Conservation (phyloP, 768 basidiomycete species). For the Lactarius sanguifluus region DNA sequence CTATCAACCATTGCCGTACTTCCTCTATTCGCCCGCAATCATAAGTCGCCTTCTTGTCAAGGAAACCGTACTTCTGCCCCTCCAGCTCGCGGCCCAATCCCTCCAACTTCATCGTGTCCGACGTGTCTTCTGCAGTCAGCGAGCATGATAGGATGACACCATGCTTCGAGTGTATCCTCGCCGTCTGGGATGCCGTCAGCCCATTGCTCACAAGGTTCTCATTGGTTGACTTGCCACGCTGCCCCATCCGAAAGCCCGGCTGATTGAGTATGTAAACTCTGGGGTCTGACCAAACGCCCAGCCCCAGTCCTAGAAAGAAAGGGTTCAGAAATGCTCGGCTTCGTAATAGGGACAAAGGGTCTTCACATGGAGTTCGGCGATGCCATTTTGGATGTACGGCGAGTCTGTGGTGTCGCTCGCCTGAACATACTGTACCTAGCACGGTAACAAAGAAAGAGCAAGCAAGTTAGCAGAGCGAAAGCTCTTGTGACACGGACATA, state of each 20-base stretch:
- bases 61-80: slow-evolving; percentile 43
- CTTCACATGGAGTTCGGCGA: slow-evolving; percentile 70
- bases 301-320: slow-evolving; percentile 70
- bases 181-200: slow-evolving; percentile 37
- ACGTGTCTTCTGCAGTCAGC: slow-evolving; percentile 26
- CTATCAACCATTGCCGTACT: slow-evolving; percentile 37
- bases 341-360: neutral
- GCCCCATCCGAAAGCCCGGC: slow-evolving; percentile 42
- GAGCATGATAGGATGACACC: slow-evolving; percentile 58
- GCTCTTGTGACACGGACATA: slow-evolving; percentile 14
- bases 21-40: slow-evolving; percentile 26
- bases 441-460: neutral
- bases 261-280: slow-evolving; percentile 73
- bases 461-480: neutral
- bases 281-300: slow-evolving; percentile 95
- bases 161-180: slow-evolving; percentile 59
- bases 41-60: slow-evolving; percentile 33
- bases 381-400: slow-evolving; percentile 65
- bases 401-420: slow-evolving; percentile 48
- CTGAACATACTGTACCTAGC: slow-evolving; percentile 29
- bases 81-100: slow-evolving; percentile 34
- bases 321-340: neutral
- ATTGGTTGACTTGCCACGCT: slow-evolving; percentile 39
- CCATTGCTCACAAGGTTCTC: neutral
- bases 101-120: slow-evolving; percentile 31